These are phyloP conservation scores for Colletotrichum tofieldiae DNA, from an alignment of 2,329 filamentous ascomycete genomes.

Conservation along the genomic window DNA sequence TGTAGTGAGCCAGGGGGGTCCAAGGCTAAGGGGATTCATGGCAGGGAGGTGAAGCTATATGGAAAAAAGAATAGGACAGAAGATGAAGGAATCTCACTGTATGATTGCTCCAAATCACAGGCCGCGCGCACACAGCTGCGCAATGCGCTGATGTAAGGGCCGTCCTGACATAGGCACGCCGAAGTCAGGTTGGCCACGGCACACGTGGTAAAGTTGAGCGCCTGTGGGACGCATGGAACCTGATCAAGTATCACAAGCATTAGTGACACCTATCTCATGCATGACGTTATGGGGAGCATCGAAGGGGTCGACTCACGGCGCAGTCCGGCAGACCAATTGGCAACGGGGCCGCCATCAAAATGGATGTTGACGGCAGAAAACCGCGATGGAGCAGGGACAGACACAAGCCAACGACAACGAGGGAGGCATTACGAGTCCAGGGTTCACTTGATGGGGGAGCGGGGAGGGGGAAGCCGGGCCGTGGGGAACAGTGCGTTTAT, in stretches of 20 bases:
- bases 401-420: not conserved
- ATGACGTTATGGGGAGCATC: too few relatives aligned
- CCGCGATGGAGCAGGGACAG: not conserved
- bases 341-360: conserved; percentile 22
- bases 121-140: conserved; percentile 20
- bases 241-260: not conserved
- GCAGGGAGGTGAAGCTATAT: not conserved
- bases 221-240: conserved; percentile 26
- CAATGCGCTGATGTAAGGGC: conserved; percentile 4
- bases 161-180: conserved; percentile 22
- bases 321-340: conserved; percentile 25
- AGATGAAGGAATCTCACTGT: conserved; percentile 7
- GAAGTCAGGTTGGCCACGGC: conserved; percentile 22
- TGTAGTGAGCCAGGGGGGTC: not conserved
- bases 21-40: too few relatives aligned
- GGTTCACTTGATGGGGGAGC: not conserved
- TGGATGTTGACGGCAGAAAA: not conserved
- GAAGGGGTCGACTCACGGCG: conserved; percentile 17
- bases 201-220: conserved; percentile 25
- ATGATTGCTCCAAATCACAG: conserved; percentile 16
- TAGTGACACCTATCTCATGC: not conserved
- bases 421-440: not conserved
- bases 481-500: not conserved
- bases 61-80: not conserved
- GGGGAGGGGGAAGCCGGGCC: not conserved